Conservation (phyloP, 352 stramenopile species). For the Thraustotheca clavata region DNA sequence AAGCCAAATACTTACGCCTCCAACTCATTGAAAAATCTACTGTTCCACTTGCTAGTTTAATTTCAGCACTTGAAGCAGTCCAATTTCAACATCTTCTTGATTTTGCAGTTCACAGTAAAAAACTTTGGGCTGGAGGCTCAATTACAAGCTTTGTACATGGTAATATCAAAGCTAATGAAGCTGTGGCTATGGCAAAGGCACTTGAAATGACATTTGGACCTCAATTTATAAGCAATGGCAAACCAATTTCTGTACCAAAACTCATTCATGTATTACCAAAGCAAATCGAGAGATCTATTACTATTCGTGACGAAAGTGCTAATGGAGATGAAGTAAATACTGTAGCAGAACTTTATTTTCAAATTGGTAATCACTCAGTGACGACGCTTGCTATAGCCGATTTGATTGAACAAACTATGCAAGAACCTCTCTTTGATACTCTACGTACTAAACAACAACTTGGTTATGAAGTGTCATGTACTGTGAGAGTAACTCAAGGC, state of each 20-base stretch:
- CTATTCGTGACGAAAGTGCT: constrained; percentile 55
- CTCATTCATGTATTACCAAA: constrained; percentile 45
- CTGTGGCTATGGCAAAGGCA: not conserved
- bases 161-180: constrained; percentile 35
- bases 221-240: no score
- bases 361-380: constrained; percentile 65
- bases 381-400: constrained; percentile 60
- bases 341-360: constrained; percentile 80
- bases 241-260: not conserved
- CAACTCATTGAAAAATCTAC: constrained; percentile 45
- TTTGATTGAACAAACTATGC: constrained; percentile 82
- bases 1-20: constrained; percentile 55
- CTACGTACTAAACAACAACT: constrained; percentile 85
- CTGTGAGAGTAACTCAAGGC: constrained; percentile 65
- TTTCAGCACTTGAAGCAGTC: constrained; percentile 35
- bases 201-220: not conserved
- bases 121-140: constrained; percentile 45
- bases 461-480: constrained; percentile 86
- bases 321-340: constrained; percentile 75
- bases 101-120: constrained; percentile 28
- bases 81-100: constrained; percentile 32
- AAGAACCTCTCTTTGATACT: constrained; percentile 82
- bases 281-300: constrained; percentile 30
- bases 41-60: constrained; percentile 38
- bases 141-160: constrained; percentile 62